Conservation (phyloP, 768 basidiomycete genomes). For the Pilatotrama ljubarskyi region DNA sequence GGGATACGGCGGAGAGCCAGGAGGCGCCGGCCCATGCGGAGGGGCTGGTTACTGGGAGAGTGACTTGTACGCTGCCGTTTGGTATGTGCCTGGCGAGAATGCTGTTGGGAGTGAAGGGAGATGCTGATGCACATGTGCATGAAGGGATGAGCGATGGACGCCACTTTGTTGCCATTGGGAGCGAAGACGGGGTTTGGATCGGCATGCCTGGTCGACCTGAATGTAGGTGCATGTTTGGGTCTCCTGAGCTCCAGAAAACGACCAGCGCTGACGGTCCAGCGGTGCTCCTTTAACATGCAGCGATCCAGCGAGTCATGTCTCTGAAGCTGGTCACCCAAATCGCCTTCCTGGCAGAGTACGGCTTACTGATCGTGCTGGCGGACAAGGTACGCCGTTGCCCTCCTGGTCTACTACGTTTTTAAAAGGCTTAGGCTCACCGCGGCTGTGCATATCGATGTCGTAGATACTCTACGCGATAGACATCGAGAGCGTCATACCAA, state of each 20-base stretch:
- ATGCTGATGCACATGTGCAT: not conserved
- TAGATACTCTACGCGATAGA: slow-evolving; percentile 45
- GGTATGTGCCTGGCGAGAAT: slow-evolving; percentile 29
- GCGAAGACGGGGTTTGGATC: slow-evolving; percentile 53
- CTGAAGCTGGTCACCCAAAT: slow-evolving; percentile 47
- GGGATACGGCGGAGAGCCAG: slow-evolving; percentile 39
- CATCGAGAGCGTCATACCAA: slow-evolving; percentile 51
- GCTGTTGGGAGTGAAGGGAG: not conserved
- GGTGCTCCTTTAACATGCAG: slow-evolving; percentile 20
- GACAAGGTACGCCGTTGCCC: slow-evolving; percentile 36
- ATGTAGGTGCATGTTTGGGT: slow-evolving; percentile 30
- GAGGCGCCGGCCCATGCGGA: slow-evolving; percentile 28
- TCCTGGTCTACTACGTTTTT: too few species aligned
- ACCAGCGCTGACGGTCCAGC: not conserved
- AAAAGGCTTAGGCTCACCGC: too few species aligned
- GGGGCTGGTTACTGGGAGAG: slow-evolving; percentile 36
- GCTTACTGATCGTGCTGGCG: slow-evolving; percentile 48
- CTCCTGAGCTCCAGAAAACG: too few species aligned
- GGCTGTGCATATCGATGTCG: too few species aligned
- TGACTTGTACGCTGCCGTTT: slow-evolving; percentile 51
- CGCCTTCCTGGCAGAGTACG: slow-evolving; percentile 48
- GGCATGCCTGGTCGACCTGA: slow-evolving; percentile 42
- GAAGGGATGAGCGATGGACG: slow-evolving; percentile 42
- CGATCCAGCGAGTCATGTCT: slow-evolving; percentile 48
- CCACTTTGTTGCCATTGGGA: slow-evolving; percentile 46